Base-by-base conservation (phyloP, 169 alveolate genomes). In the Plasmodium yoelii region DNA sequence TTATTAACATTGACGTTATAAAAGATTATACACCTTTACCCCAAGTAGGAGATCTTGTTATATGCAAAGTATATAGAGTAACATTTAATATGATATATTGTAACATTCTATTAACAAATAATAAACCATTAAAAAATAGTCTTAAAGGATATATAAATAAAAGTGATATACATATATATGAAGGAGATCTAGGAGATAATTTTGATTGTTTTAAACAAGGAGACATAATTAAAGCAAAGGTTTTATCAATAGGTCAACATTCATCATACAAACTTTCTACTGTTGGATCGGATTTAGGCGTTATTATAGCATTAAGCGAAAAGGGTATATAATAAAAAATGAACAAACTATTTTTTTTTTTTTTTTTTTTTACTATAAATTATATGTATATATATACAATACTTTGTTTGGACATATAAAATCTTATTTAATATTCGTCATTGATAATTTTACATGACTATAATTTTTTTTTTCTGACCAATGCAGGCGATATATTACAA, bases 251-350 rank as follows among this genome's bases (percentile, higher is more conserved):
- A 1, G 90, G 61, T 0, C 90, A 80, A 39, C 80, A 80, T 67
- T 69, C 82, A 0, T 64, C 90, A 2, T 80, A 80, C 34, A 80
- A 80, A 18, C 46, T 80, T 22, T 80, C 84, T 2, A 80, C 90
- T 13, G 90, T 80, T 12, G 90, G 90, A n/a, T 55, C 73, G 1
- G 90, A 80, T 6, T 68, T 80, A 19, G 90, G 90, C 10, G 90
- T 80, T 18, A 80, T 80, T 12, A 55, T 68, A 59, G 90, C 90
- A 9, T 61, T 80, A 22, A 80, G 80, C 22, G 57, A 61, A 1
- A 67, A 47, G 42, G 90, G 90, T 80, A 13, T 63, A 44, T 42
- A 60, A 6, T 24, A 64, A 77, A 49, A 61, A 2, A 72, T 55
- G 5, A 8, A 4, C 1, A 9, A 26, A 69, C 42, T 0, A 68